phyloP scores from a whole-genome alignment of 1,284 basidiomycete species.

The Cryptococcus floricola region DNA sequence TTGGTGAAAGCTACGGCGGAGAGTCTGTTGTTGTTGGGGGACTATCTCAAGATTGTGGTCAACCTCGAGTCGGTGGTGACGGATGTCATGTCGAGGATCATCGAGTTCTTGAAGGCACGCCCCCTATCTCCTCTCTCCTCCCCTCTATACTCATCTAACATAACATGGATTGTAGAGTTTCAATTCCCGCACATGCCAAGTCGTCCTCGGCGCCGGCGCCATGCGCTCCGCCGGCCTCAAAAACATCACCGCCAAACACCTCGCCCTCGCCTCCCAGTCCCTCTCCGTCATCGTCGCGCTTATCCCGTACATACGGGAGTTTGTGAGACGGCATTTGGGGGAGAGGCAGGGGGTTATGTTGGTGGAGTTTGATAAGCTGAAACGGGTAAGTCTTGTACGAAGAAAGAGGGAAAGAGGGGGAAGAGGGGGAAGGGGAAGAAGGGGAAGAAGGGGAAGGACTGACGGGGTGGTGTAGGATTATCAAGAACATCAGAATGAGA shows the following conservation, averaged over 20 bases:
- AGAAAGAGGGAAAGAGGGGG: not conserved
- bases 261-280: constrained; percentile 92
- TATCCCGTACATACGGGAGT: constrained; percentile 92
- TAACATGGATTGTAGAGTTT: constrained; percentile 62
- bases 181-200: constrained; percentile 97
- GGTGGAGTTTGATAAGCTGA: constrained; percentile 96
- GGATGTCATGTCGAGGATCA: constrained; percentile 86
- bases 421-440: not conserved
- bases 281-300: constrained; percentile 92
- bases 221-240: constrained; percentile 96
- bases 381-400: constrained; percentile 60
- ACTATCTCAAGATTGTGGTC: constrained; percentile 84
- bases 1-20: constrained; percentile 81
- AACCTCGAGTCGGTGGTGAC: constrained; percentile 85
- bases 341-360: constrained; percentile 93
- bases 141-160: not conserved
- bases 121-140: not conserved
- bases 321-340: constrained; percentile 85
- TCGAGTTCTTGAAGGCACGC: constrained; percentile 82
- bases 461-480: constrained; percentile 63
- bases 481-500: constrained; percentile 98
- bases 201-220: constrained; percentile 93
- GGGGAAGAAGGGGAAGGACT: not conserved
- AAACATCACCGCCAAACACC: constrained; percentile 97
- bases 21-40: constrained; percentile 69